These are phyloP conservation scores for Hamamelis virginiana DNA, from an alignment of 164 flowering plant species.

Conservation along the genomic window DNA sequence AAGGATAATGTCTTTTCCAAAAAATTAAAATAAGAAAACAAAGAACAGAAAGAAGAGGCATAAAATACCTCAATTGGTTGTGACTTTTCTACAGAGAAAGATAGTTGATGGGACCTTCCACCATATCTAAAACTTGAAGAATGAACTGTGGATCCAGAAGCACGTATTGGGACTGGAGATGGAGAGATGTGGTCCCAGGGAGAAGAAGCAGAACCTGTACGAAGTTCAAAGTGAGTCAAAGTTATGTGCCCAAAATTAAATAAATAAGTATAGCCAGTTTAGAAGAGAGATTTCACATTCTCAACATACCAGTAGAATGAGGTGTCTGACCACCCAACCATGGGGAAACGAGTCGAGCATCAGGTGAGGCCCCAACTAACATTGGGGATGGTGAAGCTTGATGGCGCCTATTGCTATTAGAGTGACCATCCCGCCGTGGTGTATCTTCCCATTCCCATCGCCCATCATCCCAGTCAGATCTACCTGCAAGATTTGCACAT, in stretches of 20 bases:
- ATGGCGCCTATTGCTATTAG: conserved; percentile 42
- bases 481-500: conserved; percentile 35
- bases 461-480: conserved; percentile 92
- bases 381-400: conserved; percentile 83
- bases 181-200: conserved; percentile 86
- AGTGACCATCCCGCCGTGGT: conserved; percentile 58
- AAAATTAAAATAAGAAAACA: not conserved
- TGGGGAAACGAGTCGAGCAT: conserved; percentile 84
- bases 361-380: conserved; percentile 86
- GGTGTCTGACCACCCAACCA: conserved; percentile 80
- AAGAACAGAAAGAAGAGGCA: not conserved
- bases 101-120: conserved; percentile 49
- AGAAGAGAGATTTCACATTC: not conserved
- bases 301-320: conserved; percentile 44
- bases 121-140: conserved; percentile 54
- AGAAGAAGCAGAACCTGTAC: conserved; percentile 45
- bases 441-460: conserved; percentile 93
- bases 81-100: conserved; percentile 32
- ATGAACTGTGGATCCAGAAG: conserved; percentile 73
- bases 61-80: conserved; percentile 38
- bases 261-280: not conserved
- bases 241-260: not conserved
- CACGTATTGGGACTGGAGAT: conserved; percentile 86
- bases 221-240: not conserved
- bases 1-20: not conserved